Conservation (phyloP, 2,329 filamentous ascomycete species). For the Bipolaris cookei region DNA sequence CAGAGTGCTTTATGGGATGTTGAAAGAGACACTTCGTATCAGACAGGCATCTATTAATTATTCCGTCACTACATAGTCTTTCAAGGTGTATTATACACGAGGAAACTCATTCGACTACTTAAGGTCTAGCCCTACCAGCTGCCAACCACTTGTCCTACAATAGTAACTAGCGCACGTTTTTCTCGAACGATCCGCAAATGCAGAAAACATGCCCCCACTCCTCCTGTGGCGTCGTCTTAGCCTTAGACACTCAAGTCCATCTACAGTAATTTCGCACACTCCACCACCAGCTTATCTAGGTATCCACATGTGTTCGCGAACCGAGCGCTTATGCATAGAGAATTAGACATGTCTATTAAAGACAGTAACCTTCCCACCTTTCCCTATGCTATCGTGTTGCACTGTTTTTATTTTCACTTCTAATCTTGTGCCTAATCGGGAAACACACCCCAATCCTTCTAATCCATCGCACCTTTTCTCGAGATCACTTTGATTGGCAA, state of each 20-base stretch:
- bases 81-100: too few species aligned
- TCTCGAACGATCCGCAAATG: neutral
- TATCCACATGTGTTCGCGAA: conserved; percentile 2
- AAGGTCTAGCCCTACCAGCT: neutral
- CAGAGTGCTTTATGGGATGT: neutral
- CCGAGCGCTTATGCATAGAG: conserved; percentile 1
- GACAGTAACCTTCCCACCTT: neutral
- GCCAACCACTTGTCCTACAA: conserved; percentile 9
- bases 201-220: conserved; percentile 17
- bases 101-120: too few species aligned
- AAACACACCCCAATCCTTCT: neutral
- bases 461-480: neutral
- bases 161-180: conserved; percentile 7
- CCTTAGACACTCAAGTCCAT: neutral
- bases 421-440: neutral
- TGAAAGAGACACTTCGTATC: neutral
- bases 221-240: conserved; percentile 15
- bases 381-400: neutral
- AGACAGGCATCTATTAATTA: neutral
- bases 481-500: neutral
- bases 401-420: conserved; percentile 4
- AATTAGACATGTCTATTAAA: conserved; percentile 5
- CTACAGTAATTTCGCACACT: conserved; percentile 12
- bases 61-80: neutral
- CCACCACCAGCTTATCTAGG: neutral